Percentiles rank a stretch among this genome's conserved stretches.
phyloP scores from a whole-genome alignment of 352 stramenopile genomes.

The Globisporangium irregulare region DNA sequence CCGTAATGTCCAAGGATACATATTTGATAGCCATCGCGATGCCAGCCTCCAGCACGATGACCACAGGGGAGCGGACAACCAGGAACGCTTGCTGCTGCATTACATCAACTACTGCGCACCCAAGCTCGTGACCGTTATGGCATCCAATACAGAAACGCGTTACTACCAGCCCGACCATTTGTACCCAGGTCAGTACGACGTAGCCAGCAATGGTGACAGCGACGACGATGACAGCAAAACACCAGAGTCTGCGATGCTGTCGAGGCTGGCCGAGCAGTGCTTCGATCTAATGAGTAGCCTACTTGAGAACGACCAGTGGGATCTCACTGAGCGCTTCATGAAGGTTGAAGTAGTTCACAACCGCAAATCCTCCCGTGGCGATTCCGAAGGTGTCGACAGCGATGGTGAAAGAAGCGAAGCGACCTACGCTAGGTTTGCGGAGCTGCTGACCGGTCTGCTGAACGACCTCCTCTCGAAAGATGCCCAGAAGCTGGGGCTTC shows the following conservation, averaged over 20 bases:
- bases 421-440: conserved; percentile 2
- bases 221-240: too few relatives aligned
- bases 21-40: too few relatives aligned
- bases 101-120: too few relatives aligned
- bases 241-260: neutral
- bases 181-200: too few relatives aligned
- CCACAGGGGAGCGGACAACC: too few relatives aligned
- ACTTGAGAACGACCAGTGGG: conserved; percentile 1
- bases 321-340: neutral
- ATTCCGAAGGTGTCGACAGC: neutral
- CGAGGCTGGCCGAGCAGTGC: neutral
- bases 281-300: neutral
- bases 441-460: conserved; percentile 7
- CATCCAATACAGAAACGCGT: too few relatives aligned
- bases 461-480: neutral
- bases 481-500: neutral
- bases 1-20: too few relatives aligned
- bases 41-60: too few relatives aligned
- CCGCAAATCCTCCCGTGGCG: neutral
- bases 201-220: too few relatives aligned
- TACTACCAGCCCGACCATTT: too few relatives aligned
- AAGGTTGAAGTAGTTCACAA: neutral
- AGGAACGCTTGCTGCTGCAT: too few relatives aligned
- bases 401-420: neutral
- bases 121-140: too few relatives aligned